phyloP scores from a whole-genome alignment of 768 basidiomycete species.

The Agrocybe praecox region DNA sequence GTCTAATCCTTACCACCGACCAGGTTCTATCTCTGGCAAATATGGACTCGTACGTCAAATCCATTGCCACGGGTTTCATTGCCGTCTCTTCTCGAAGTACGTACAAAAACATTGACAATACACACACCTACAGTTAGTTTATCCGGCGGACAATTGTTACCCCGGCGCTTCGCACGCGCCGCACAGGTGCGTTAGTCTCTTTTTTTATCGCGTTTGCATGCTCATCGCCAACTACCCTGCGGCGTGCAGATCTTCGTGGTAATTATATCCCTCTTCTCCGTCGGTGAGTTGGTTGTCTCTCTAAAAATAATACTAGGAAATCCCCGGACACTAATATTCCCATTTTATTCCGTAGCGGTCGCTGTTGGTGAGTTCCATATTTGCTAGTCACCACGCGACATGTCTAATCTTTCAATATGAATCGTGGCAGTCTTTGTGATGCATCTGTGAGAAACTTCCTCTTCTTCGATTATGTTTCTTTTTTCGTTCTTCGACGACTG shows the following conservation, averaged over 20 bases:
- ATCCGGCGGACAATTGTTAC: not conserved
- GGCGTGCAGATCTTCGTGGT: conserved; percentile 21
- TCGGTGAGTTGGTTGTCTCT: conserved; percentile 17
- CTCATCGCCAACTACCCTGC: no score
- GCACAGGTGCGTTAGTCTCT: conserved; percentile 10
- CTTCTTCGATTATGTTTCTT: not conserved
- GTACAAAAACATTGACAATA: no score
- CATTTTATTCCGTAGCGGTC: conserved; percentile 13
- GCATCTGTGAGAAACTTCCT: conserved; percentile 18
- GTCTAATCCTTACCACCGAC: not conserved
- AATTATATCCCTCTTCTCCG: conserved; percentile 19
- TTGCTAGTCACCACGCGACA: not conserved
- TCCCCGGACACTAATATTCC: not conserved
- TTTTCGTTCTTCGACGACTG: not conserved
- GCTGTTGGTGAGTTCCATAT: conserved; percentile 17
- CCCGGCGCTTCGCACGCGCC: conserved; percentile 10
- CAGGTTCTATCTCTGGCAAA: conserved; percentile 33
- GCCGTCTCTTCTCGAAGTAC: not conserved
- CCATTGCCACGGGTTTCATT: no score
- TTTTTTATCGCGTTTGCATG: not conserved
- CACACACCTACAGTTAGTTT: not conserved
- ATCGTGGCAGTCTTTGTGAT: conserved; percentile 19
- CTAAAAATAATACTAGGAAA: not conserved
- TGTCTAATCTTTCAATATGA: not conserved
- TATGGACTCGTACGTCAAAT: conserved; percentile 29